Conservation (phyloP, 192 early-diverging fungal genomes). For the Umbelopsis ramanniana region DNA sequence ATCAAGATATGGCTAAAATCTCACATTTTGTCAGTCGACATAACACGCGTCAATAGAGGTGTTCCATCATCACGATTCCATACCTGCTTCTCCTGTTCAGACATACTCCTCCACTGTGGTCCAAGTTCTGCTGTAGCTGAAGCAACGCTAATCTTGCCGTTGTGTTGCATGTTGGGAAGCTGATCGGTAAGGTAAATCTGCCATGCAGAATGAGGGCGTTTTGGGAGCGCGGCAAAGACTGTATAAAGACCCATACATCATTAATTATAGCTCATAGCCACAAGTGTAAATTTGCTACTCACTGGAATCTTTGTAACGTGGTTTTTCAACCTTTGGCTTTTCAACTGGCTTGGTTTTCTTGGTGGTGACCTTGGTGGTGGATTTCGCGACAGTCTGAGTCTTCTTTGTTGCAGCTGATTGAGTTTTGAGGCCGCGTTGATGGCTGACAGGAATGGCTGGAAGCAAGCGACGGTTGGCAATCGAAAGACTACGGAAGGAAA, state of each 20-base stretch:
- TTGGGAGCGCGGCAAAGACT: constrained; percentile 33
- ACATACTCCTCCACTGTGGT: constrained; percentile 27
- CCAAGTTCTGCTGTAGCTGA: neutral
- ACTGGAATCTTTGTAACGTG: constrained; percentile 22
- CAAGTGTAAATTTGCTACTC: neutral
- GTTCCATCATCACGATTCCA: neutral
- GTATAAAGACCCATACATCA: neutral
- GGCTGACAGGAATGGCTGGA: neutral
- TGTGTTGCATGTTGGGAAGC: neutral
- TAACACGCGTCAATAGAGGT: neutral
- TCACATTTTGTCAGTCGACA: neutral
- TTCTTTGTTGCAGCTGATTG: neutral
- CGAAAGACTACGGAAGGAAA: constrained; percentile 9
- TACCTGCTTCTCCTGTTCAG: constrained; percentile 34
- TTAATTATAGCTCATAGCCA: neutral
- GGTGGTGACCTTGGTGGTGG: neutral
- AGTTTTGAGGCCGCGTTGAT: constrained; percentile 15
- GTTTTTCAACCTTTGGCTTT: constrained; percentile 8
- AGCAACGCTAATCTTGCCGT: constrained; percentile 17
- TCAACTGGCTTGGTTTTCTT: neutral
- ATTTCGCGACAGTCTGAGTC: neutral
- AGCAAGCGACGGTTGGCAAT: neutral
- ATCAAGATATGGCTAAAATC: constrained; percentile 19
- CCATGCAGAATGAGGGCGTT: constrained; percentile 36
- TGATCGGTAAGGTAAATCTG: constrained; percentile 34